phyloP scores from a whole-genome alignment of 2,329 filamentous ascomycete species.

The Alternaria infectoria region DNA sequence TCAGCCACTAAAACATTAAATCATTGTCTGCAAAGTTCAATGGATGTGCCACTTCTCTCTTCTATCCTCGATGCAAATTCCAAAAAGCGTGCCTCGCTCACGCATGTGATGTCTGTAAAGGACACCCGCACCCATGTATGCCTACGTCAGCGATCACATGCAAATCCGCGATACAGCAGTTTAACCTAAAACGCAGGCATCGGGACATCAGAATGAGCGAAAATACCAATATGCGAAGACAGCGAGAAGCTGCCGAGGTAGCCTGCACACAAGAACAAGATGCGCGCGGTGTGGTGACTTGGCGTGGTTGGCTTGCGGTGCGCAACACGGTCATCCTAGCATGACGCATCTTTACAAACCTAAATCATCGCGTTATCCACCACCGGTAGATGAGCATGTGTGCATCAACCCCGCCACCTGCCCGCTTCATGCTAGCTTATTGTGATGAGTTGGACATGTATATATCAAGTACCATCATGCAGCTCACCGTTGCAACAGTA shows the following conservation, averaged over 20 bases:
- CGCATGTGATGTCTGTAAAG: too few species aligned
- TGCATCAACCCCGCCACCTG: background rate
- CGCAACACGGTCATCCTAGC: background rate
- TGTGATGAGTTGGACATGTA: background rate
- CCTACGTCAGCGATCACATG: too few species aligned
- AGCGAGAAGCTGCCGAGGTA: too few species aligned
- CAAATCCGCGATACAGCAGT: too few species aligned
- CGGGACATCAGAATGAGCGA: too few species aligned
- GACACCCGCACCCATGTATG: too few species aligned
- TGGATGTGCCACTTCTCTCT: background rate
- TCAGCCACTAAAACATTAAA: background rate
- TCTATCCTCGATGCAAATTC: background rate
- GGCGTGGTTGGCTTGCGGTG: background rate
- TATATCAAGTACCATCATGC: background rate
- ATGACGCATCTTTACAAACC: background rate
- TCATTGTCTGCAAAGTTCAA: background rate
- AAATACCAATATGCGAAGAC: too few species aligned
- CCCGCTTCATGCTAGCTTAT: background rate
- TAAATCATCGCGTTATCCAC: background rate
- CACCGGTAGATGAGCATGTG: background rate
- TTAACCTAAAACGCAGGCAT: too few species aligned
- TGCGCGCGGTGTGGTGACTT: background rate
- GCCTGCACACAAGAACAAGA: too few species aligned
- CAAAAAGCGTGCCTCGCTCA: background rate
- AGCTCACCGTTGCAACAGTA: background rate